Base-by-base conservation (phyloP, 495 filamentous ascomycete species). In the Thermochaetoides thermophila region DNA sequence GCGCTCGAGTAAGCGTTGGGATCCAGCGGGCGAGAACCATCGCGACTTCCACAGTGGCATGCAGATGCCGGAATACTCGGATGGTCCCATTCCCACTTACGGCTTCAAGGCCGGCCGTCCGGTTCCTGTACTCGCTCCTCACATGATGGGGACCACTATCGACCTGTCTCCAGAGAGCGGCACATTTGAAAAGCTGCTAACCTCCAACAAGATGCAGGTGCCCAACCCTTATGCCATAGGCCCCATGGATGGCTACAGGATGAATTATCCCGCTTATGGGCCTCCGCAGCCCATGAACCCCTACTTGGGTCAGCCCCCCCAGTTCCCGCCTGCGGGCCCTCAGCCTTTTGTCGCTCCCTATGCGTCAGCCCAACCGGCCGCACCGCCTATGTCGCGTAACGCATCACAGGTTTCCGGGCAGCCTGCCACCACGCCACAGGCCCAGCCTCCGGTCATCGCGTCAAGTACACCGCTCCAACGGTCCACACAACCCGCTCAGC, bases 401-500 rank as follows among this genome's bases (percentile, higher is more conserved):
- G 71, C 81, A 3, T 93, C 85, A 5, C 79, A 89, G 50, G 61
- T 86, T 23, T 86, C 78, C 15, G 50, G 89, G 43, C 74, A 84
- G 34, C 84, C 85, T 7, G 63, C 69, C 11, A 87, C 85, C 15
- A 86, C 81, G 55, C 68, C 85, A 29, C 81, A 81, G 44, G 45
- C 22, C 31, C 61, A 62, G 39, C 58, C 56, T 7, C 64, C 66
- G 15, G 53, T 55, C 16, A 52, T 64, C 38, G 48, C 59, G 15
- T 56, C 64, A 17, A 55, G 58, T 21, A 65, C 65, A 0, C 49
- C 58, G 11, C 51, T 55, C 31, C 47, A 70, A 63, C 44, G 74
- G 65, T 21, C 71, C 61, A 27, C 68, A 56, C 37, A 63, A 60
- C 65, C 73, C 27, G 62, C 69, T 22, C 66, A 78, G 13, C 64